A percentile compares a stretch with the other conserved stretches of the same genome.
These are phyloP conservation scores for Thamnidium elegans DNA, from an alignment of 192 early-diverging fungal species.

Conservation along the genomic window DNA sequence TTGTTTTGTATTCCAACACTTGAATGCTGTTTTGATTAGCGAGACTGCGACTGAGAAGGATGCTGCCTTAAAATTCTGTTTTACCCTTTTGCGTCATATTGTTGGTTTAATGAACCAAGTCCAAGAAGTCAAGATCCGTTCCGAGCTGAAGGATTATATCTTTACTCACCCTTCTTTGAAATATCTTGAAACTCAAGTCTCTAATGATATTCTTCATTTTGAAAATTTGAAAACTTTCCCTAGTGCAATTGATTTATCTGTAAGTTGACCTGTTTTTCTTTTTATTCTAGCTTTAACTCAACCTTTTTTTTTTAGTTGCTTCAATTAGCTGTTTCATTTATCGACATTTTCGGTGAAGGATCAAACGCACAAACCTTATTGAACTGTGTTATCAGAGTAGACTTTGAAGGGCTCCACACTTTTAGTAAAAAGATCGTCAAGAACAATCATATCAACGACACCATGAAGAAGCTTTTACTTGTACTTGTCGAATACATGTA, in stretches of 20 bases:
- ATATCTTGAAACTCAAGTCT: constrained; percentile 1
- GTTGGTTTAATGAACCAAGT: neutral
- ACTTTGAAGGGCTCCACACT: constrained; percentile 10
- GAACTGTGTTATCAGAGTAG: constrained; percentile 5
- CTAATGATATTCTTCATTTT: neutral
- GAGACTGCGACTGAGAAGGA: neutral
- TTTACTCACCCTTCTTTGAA: constrained; percentile 23
- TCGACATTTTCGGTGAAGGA: constrained; percentile 21
- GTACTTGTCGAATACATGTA: constrained; percentile 1
- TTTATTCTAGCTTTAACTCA: neutral
- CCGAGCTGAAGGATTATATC: neutral
- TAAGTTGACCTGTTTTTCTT: neutral
- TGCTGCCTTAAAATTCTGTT: constrained; percentile 4
- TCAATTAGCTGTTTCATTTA: constrained; percentile 7
- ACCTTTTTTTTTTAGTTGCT: neutral
- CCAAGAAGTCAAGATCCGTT: constrained; percentile 8
- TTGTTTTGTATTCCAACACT: constrained; percentile 14
- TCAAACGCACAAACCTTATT: constrained; percentile 3
- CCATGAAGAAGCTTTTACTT: constrained; percentile 1
- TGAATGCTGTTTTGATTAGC: neutral
- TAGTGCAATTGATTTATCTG: constrained; percentile 1
- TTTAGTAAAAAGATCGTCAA: neutral
- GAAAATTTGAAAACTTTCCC: constrained; percentile 1
- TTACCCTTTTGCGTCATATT: constrained; percentile 11
- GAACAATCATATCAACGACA: neutral